Evolutionary conservation across 1,139 yeast species (phyloP), one percentile per base, ranked within the genome.

Genomic region (Suhomyces yuchorum): DNA sequence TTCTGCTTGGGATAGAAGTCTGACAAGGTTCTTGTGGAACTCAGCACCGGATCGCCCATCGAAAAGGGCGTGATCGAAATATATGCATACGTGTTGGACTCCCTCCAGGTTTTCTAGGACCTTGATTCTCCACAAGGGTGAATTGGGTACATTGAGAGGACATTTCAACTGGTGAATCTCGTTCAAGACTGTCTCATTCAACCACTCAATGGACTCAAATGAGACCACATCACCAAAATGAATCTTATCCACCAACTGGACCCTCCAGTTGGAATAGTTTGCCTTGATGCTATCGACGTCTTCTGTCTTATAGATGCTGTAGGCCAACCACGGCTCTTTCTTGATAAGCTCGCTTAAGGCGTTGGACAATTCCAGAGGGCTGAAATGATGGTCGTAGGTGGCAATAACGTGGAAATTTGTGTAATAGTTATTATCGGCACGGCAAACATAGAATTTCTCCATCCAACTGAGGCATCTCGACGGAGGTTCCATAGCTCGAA

Each of bases 61-160:
- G 36, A 48, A 52, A 8, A 57, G 36, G 3, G 51, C 38, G 30
- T 57, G 59, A 39, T 53, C 56, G 37, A 52, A 52, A 26, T 41
- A 47, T 5, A 46, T 44, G 24, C 48, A 48, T 17, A 53, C 36
- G 12, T 50, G 52, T 24, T 53, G 57, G 4, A 19, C 15, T 4
- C 43, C 46, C 3, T n/a, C 15, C 1, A 23, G 5, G 2, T 32
- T 47, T 7, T 40, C 51, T 28, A 46, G 48, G 1, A 71, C 60
- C 3, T 59, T 43, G 6, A 71, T 40, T 40, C 57, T 56, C 76
- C 76, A 72, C 20, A 66, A 51, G 3, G 75, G 75, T 1, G 50
- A 43, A 30, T 43, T 40, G 1, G 51, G 47, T 2, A 37, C 41
- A 38, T 60, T 53, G 14, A 62, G 36, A 14, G 55, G 53, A 42